Evolutionary conservation across 306 rosid genomes (phyloP), one percentile per base, ranked within the genome.

Genomic region (Pyrus pyrifolia): DNA sequence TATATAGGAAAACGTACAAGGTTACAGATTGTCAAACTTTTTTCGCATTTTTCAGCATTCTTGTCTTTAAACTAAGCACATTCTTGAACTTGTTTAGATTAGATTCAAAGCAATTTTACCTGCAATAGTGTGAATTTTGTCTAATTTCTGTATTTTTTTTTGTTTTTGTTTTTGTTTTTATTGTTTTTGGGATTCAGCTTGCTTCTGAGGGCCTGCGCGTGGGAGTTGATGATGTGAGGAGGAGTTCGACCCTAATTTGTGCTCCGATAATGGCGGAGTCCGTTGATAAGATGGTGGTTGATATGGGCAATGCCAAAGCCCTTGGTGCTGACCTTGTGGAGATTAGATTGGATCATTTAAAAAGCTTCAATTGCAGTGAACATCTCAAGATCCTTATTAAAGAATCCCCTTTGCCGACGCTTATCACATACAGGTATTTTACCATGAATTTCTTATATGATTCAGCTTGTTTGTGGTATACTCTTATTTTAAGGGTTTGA

Each of bases 241-340:
- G 65, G 83, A 88, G 76, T 52, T 59, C 83, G 40, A 87, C 91
- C 15, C 81, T 88, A 29, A 67, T 91, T 62, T 91, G 96, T 76
- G 84, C 80, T 67, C 93, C 96, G 18, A 72, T 88, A 66, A 77
- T 91, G 90, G 90, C 76, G 59, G 91, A 87, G 25, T 74, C 93
- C 0, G 69, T 81, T 4, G 89, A 81, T 23, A 77, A 44, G 80
- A 87, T 91, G 96, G 42, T 80, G 62, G 65, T 79, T 69, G 77
- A 85, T 14, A 69, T 84, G 49, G 70, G 45, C 35, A 81, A 76
- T 68, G 93, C 93, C 11, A 86, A 84, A 71, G 70, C 81, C 33
- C 46, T 49, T 70, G 93, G 83, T 64, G 96, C 89, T 68, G 91
- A 91, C 81, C 83, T 91, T 80, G 91, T 88, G 61, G 96, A 91